phyloP scores from a whole-genome alignment of 441 rosid genomes.

The Hura crepitans region DNA sequence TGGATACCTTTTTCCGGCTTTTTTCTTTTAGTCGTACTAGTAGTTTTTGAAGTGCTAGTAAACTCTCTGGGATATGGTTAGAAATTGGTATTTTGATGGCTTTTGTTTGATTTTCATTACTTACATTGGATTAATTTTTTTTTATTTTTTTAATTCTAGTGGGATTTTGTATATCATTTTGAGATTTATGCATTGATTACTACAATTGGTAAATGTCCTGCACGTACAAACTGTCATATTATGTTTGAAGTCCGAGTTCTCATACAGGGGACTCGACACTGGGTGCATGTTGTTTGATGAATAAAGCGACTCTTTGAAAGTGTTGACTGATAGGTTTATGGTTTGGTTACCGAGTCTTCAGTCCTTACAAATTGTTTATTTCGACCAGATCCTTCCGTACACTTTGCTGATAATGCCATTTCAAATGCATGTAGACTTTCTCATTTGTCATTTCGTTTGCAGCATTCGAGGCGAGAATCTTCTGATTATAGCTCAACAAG shows the following conservation, averaged over 20 bases:
- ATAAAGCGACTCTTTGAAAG: background rate
- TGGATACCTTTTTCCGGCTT: background rate
- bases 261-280: background rate
- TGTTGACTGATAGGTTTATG: background rate
- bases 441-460: slow-evolving; percentile 23
- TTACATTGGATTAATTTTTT: background rate
- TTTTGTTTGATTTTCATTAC: background rate
- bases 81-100: background rate
- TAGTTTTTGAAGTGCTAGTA: background rate
- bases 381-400: background rate
- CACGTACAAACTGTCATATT: background rate
- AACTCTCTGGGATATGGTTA: background rate
- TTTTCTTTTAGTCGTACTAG: too few relatives aligned
- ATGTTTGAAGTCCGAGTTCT: background rate
- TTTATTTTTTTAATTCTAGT: background rate
- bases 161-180: background rate
- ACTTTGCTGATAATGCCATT: background rate
- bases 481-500: slow-evolving; percentile 60
- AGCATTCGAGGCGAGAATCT: slow-evolving; percentile 68
- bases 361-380: slow-evolving; percentile 1
- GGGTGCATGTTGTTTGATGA: background rate
- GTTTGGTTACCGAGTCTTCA: background rate
- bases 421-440: background rate
- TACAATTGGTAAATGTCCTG: too few relatives aligned
- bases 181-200: background rate